These are phyloP conservation scores for Acacia acuminata DNA, from an alignment of 306 rosid genomes.

Conservation along the genomic window DNA sequence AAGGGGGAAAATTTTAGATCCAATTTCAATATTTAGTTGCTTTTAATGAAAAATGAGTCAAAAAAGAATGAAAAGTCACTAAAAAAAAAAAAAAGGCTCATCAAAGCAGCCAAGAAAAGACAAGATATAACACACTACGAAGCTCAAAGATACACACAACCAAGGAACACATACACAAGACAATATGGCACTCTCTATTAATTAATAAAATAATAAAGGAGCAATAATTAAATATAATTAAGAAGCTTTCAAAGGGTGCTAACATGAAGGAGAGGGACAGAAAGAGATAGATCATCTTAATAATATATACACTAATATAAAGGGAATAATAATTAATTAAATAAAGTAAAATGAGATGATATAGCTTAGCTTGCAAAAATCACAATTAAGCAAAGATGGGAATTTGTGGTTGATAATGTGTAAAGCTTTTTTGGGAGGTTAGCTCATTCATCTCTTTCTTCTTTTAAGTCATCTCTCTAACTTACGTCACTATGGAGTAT, in stretches of 20 bases:
- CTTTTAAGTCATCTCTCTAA: slow-evolving; percentile 36
- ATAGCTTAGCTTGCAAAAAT: slow-evolving; percentile 85
- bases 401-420: slow-evolving; percentile 46
- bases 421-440: slow-evolving; percentile 40
- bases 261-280: slow-evolving; percentile 55
- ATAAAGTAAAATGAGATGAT: neutral
- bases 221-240: neutral
- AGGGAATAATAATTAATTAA: neutral
- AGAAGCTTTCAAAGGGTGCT: slow-evolving; percentile 58
- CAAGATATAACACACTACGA: neutral
- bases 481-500: slow-evolving; percentile 14
- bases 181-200: neutral
- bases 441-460: slow-evolving; percentile 57
- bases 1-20: neutral
- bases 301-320: slow-evolving; percentile 13
- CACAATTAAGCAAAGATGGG: slow-evolving; percentile 40
- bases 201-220: neutral
- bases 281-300: slow-evolving; percentile 71
- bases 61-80: neutral
- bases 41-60: neutral
- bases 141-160: neutral
- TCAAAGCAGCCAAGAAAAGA: neutral
- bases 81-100: neutral
- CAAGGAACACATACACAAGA: neutral
- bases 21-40: neutral